Evolutionary conservation across 225 moss, liverwort and hornwort species (phyloP).

Genomic region (Neckera pumila): DNA sequence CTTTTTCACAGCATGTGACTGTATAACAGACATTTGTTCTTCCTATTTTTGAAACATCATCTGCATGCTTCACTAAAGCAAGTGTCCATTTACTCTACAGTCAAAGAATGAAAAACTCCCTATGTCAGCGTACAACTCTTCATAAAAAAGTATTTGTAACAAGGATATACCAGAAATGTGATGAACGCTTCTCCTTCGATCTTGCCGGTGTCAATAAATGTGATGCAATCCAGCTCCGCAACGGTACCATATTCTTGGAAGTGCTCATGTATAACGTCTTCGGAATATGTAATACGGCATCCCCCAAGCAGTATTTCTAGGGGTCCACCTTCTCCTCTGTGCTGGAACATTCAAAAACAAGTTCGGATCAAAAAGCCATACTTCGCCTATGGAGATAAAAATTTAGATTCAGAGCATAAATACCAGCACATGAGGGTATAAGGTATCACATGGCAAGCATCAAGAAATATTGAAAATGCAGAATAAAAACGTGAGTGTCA

Average conservation of each 20-base stretch:
- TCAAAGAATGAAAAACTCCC: not conserved
- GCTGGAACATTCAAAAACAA: not conserved
- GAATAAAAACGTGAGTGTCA: not conserved
- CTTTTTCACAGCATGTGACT: constrained; percentile 13
- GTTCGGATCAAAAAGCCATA: not conserved
- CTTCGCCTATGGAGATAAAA: not conserved
- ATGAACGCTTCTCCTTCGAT: constrained; percentile 64
- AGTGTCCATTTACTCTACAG: not conserved
- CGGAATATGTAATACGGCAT: constrained; percentile 47
- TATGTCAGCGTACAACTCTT: no score
- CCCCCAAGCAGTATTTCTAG: constrained; percentile 42
- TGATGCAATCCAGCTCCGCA: constrained; percentile 56
- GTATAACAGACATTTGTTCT: constrained; percentile 30
- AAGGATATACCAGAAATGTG: constrained; percentile 37
- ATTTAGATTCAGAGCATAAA: not conserved
- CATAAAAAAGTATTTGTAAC: no score
- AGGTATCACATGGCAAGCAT: not conserved
- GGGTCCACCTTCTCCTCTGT: constrained; percentile 19
- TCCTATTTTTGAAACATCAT: constrained; percentile 18
- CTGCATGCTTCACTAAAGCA: not conserved
- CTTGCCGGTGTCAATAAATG: constrained; percentile 51
- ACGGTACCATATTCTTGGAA: constrained; percentile 58
- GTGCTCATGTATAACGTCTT: constrained; percentile 54
- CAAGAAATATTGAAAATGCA: not conserved
- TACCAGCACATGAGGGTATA: not conserved